Evolutionary conservation across 1,284 basidiomycete species (phyloP), one percentile per base, ranked within the genome.

Genomic region (Meira miltonrushii): DNA sequence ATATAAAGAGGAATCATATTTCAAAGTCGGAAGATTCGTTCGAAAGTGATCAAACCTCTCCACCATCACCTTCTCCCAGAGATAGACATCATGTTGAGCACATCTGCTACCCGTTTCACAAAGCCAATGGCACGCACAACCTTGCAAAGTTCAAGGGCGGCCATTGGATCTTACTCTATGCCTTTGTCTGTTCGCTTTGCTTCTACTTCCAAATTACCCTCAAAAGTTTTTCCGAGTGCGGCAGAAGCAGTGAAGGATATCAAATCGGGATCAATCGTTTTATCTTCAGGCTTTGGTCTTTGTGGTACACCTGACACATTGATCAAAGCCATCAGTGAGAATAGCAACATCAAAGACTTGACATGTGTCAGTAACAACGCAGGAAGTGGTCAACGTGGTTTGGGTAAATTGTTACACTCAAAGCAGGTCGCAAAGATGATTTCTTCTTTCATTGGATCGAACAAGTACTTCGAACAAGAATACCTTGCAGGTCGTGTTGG

Each of bases 221-320:
- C 55, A 41, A 77, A 77, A 57, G 54, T 77, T 17, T 66, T 57
- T 49, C 39, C 57, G 2, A 64, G 66, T 1, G 62, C 73, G 23
- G 66, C 65, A n/a, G 72, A 75, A 48, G 75, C 75, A 2, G 68
- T 78, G 19, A 61, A 60, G 43, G 75, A 77, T 57, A 73, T 78
- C 55, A 39, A 53, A 9, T 43, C 70, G 4, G 74, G 73, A 52
- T 65, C 61, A 8, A 63, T 62, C 9, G 49, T 78, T 10, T 68
- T 78, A 41, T 69, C 68, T 9, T 70, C 71, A 19, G 75, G 75
- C 0, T 78, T 78, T 40, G 75, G 75, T 19, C 73, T 78, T 4
- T 75, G 74, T 57, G 75, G 75, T 11, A 72, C 73, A 8, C 75
- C 75, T 39, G 72, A 74, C 50, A 77, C 75, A 37, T 67, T 78